Evolutionary conservation across 1,139 yeast genomes (phyloP).

Genomic region (Magnusiomyces starmeri): DNA sequence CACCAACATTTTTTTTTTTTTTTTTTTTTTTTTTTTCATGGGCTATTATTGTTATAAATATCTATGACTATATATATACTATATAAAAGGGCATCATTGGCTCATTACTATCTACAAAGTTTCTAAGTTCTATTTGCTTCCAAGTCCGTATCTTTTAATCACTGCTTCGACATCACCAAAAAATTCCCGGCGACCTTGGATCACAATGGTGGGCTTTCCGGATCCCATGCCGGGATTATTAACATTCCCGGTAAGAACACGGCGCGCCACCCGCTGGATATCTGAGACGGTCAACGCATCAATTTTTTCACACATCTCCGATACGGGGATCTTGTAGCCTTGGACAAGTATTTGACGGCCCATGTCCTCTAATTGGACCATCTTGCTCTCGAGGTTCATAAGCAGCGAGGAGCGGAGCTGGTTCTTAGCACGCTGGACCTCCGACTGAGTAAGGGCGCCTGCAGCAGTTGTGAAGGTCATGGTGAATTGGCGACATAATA

Average conservation of each 20-base stretch:
- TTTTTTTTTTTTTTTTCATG: no score
- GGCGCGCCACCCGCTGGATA: conserved; percentile 64
- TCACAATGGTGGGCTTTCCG: conserved; percentile 72
- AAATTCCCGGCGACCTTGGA: conserved; percentile 79
- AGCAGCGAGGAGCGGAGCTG: conserved; percentile 82
- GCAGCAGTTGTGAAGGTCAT: conserved; percentile 52
- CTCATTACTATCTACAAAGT: no score
- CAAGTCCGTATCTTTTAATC: conserved; percentile 67
- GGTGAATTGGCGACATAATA: conserved; percentile 69
- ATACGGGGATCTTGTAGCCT: conserved; percentile 67
- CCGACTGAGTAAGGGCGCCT: conserved; percentile 58
- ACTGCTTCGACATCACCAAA: conserved; percentile 78
- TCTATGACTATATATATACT: no score
- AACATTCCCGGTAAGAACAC: conserved; percentile 63
- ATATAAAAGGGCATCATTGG: no score
- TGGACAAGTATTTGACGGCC: conserved; percentile 92
- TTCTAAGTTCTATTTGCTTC: no score
- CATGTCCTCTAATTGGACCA: conserved; percentile 87
- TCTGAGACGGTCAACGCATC: conserved; percentile 60
- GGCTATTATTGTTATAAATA: no score
- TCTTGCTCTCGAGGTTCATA: conserved; percentile 87
- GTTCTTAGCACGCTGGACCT: conserved; percentile 83
- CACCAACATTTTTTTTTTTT: no score
- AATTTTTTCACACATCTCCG: conserved; percentile 77
- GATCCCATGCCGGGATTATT: conserved; percentile 44